Evolutionary conservation across 345 rosid genomes (phyloP), one percentile per base, ranked within the genome.

Genomic region (Toxicodendron radicans): DNA sequence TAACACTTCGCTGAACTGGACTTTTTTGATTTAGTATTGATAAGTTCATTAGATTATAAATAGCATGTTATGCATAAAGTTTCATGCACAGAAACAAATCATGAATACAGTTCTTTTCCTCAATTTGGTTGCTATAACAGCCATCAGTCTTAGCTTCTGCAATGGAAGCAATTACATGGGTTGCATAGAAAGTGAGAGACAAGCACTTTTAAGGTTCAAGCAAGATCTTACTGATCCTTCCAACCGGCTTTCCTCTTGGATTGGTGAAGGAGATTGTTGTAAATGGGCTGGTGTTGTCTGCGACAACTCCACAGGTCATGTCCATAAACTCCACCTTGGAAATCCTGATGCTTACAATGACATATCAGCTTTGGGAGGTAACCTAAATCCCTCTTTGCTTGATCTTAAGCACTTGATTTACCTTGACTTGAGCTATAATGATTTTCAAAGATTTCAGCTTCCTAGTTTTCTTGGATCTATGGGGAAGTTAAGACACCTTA

Each of bases 281-380:
- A 12, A 54, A 0, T 83, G 85, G 81, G 7, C 30, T 18, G 83
- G 81, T 45, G 80, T 79, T 68, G 72, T 69, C 49, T 83, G 83
- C 45, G 45, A 77, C 43, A 76, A 73, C 10, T 16, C 12, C 0
- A 68, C 83, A 2, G 76, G 81, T 7, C 72, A 68, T 67, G 77
- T 79, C 41, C 16, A 7, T 1, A 58, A 77, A 68, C 74, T 79
- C n/a, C 33, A 74, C 10, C 78, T 79, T 18, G 17, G 62, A 43
- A 51, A 56, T 33, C 56, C 64, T 27, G 38, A 14, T 6, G 8
- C 35, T 4, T 16, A 27, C 30, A 27, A 23, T 46, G 1, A 14
- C 10, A 24, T 30, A 32, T 21, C 66, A 7, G 17, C 1, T 10
- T 23, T 30, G 24, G 17, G 0, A 2, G 59, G 71, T 67, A 67